Conservation (phyloP, 1,284 basidiomycete genomes). For the Macrocystidia cucumis region DNA sequence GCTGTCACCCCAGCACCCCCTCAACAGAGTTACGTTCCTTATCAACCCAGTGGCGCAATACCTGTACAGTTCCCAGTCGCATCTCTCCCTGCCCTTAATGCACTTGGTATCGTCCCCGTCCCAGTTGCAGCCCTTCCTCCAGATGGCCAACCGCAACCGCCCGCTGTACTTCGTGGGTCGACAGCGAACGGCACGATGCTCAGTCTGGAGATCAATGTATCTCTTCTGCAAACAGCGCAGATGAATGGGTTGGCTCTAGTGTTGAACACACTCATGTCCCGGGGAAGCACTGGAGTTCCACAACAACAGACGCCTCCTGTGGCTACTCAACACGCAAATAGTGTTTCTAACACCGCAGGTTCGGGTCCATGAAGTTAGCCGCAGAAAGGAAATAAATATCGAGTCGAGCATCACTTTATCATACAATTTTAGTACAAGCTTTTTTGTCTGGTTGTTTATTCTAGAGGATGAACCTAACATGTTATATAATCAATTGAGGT, state of each 20-base stretch:
- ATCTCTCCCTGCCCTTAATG: conserved; percentile 58
- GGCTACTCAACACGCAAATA: too few relatives aligned
- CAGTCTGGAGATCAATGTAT: conserved; percentile 69
- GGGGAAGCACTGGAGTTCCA: conserved; percentile 17
- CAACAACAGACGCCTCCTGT: conserved; percentile 1
- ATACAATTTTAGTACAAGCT: too few relatives aligned
- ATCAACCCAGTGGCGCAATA: conserved; percentile 42
- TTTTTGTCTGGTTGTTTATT: too few relatives aligned
- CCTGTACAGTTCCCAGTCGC: conserved; percentile 68
- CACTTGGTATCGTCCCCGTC: conserved; percentile 68
- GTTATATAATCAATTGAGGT: too few relatives aligned
- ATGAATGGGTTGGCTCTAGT: conserved; percentile 67
- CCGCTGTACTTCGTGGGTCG: conserved; percentile 62
- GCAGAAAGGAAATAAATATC: too few relatives aligned
- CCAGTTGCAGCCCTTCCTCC: conserved; percentile 47
- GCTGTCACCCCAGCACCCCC: conserved; percentile 19
- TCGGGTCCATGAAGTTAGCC: too few relatives aligned
- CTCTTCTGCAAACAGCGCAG: conserved; percentile 57
- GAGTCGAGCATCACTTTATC: too few relatives aligned
- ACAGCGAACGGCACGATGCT: conserved; percentile 62
- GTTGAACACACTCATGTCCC: conserved; percentile 55
- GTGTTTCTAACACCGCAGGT: too few relatives aligned
- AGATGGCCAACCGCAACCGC: conserved; percentile 51
- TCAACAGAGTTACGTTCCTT: conserved; percentile 20
- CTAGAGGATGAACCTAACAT: too few relatives aligned